phyloP scores from a whole-genome alignment of 208 protist species.

The Trypanosoma theileri region DNA sequence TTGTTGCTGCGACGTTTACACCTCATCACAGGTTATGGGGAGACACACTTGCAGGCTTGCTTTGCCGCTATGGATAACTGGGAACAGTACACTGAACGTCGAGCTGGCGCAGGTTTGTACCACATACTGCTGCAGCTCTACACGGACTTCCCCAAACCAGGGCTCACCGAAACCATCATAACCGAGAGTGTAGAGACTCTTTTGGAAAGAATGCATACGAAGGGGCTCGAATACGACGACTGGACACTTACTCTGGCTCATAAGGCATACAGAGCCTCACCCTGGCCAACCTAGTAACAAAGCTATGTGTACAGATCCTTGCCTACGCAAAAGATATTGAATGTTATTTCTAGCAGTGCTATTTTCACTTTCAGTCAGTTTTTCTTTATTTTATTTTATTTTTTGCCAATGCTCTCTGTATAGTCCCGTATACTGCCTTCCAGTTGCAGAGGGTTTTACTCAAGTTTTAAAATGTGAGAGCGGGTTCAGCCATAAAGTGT shows the following conservation, averaged over 20 bases:
- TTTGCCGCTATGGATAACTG: constrained; percentile 21
- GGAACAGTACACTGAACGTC: constrained; percentile 15
- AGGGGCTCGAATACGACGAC: constrained; percentile 26
- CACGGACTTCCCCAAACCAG: constrained; percentile 20
- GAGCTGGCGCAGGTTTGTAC: constrained; percentile 10
- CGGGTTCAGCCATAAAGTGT: not conserved
- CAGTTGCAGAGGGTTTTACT: too few relatives aligned
- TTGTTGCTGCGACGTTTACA: constrained; percentile 21
- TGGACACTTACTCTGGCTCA: constrained; percentile 29
- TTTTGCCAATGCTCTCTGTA: not conserved
- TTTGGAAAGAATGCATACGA: constrained; percentile 21
- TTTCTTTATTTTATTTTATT: not conserved
- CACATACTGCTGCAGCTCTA: constrained; percentile 26
- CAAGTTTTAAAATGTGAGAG: too few relatives aligned
- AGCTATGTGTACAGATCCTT: not conserved
- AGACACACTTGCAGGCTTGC: constrained; percentile 11
- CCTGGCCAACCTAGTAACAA: constrained; percentile 12
- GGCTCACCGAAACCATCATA: constrained; percentile 18
- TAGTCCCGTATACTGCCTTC: not conserved
- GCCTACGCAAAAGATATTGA: too few relatives aligned
- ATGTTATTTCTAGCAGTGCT: not conserved
- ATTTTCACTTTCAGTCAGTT: not conserved
- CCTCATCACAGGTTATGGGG: constrained; percentile 21
- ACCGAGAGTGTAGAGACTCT: constrained; percentile 23
- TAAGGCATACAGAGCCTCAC: constrained; percentile 22